Base-by-base conservation (phyloP, 2,329 filamentous ascomycete genomes). In the Ascochyta pisi region DNA sequence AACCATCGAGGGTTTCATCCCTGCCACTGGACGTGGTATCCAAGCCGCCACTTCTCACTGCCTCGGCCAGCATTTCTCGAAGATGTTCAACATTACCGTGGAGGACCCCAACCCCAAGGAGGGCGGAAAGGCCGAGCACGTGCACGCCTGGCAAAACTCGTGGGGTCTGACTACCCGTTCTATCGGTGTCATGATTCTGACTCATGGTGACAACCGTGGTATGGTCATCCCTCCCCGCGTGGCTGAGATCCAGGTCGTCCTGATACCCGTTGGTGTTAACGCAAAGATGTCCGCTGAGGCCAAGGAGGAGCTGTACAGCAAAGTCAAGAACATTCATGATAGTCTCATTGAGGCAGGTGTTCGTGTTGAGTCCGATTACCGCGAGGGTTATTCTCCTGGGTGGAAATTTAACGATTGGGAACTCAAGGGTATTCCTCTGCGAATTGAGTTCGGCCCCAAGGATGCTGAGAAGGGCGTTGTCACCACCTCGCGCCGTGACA, bases 371-470 rank as follows among this genome's bases (percentile, higher is more conserved):
- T 86, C 88, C 47, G 95, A 99, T 74, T 84, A 87, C 74, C 89
- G 96, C 57, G 94, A 98, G 47, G 90, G 90, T 64, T 96, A 98
- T 77, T 73, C 92, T 58, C 93, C 95, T 35, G 92, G 92, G 63
- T 98, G 90, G 88, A 99, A 99, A 79, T 99, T 99, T 83, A 96
- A 96, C 79, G 93, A 99, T 79, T 97, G 92, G 92, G 96, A 99
- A 77, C 84, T 98, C 68, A 96, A 94, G 79, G 95, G 96, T 74
- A 90, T 98, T 38, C 95, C 96, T 42, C 85, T 99, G 34, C 90
- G 95, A 57, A 84, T 99, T 56, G 95, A 99, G 77, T 96, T 96
- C 72, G 96, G 96, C 6, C 94, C 95, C 69, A 96, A 96, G 79
- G 95, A 98, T 73, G 89, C 89, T 12, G 91, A 90, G 62, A 91